A percentile compares a stretch with the other conserved stretches of the same genome.
These are phyloP conservation scores for Yamadazyma songkhlaensis DNA, from an alignment of 1,139 yeast genomes.

Conservation along the genomic window DNA sequence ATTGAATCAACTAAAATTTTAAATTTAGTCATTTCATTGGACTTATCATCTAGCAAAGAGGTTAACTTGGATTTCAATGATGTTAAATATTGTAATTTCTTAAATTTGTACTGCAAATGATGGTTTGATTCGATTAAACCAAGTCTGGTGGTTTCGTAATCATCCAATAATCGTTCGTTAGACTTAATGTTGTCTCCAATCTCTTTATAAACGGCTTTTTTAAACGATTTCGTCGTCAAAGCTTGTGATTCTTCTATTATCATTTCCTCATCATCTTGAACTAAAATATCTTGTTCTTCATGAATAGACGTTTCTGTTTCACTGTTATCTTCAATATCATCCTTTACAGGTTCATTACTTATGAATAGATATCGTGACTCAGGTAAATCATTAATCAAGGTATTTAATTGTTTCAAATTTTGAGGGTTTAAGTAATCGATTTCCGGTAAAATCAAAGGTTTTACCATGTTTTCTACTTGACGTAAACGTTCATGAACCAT, in stretches of 20 bases:
- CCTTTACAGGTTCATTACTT: conserved; percentile 4
- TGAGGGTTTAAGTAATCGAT: conserved; percentile 9
- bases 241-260: not conserved
- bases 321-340: conserved; percentile 1
- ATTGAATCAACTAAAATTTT: conserved; percentile 28
- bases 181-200: conserved; percentile 9
- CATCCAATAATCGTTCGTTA: conserved; percentile 15
- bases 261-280: conserved; percentile 17
- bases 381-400: conserved; percentile 31
- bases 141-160: conserved; percentile 24
- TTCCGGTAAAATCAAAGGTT: conserved; percentile 31
- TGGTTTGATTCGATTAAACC: conserved; percentile 18
- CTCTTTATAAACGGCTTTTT: conserved; percentile 8
- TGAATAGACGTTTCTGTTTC: not conserved
- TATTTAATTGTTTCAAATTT: conserved; percentile 19
- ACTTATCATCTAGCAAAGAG: conserved; percentile 20
- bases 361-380: conserved; percentile 28
- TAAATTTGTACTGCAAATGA: conserved; percentile 22
- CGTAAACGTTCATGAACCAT: conserved; percentile 26
- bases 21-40: conserved; percentile 27
- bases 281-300: conserved; percentile 3
- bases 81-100: conserved; percentile 27
- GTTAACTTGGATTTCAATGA: conserved; percentile 17
- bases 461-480: conserved; percentile 20
- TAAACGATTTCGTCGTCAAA: conserved; percentile 2